phyloP scores from a whole-genome alignment of 164 flowering plant genomes.

The Piper betle region DNA sequence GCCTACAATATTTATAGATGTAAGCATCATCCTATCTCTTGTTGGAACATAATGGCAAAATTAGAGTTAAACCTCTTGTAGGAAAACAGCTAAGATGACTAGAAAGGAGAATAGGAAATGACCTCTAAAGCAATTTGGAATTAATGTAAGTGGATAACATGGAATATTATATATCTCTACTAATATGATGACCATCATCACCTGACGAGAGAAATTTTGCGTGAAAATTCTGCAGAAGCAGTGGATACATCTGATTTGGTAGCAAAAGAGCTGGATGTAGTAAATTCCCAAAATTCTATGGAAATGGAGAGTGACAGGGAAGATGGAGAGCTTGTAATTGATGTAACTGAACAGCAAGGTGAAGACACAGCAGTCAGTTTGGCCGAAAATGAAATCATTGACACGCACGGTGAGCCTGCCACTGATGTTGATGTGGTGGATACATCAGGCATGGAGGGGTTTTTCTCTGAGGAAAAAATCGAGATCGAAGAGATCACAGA shows the following conservation, averaged over 20 bases:
- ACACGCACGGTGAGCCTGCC: slow-evolving; percentile 25
- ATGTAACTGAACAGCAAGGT: slow-evolving; percentile 26
- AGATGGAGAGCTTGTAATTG: slow-evolving; percentile 73
- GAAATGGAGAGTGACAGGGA: slow-evolving; percentile 55
- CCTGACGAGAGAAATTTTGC: background rate
- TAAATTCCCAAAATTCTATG: slow-evolving; percentile 18
- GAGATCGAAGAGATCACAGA: slow-evolving; percentile 29
- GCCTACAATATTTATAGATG: too few relatives aligned
- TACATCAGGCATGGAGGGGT: slow-evolving; percentile 16
- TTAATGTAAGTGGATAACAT: too few relatives aligned
- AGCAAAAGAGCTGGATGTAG: slow-evolving; percentile 24
- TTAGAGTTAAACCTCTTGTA: too few relatives aligned
- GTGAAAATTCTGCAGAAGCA: slow-evolving; percentile 20
- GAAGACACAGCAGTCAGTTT: slow-evolving; percentile 1
- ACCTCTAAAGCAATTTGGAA: too few relatives aligned
- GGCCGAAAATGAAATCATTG: slow-evolving; percentile 4
- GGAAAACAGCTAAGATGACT: too few relatives aligned
- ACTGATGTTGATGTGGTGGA: slow-evolving; percentile 26
- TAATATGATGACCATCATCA: too few relatives aligned
- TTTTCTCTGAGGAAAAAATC: slow-evolving; percentile 26
- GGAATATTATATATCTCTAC: too few relatives aligned
- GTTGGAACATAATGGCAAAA: too few relatives aligned
- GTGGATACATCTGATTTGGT: slow-evolving; percentile 31
- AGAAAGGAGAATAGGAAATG: too few relatives aligned
- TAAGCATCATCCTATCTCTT: too few relatives aligned